Conservation (phyloP, 1,284 basidiomycete genomes). For the Fomitopsis betulina region DNA sequence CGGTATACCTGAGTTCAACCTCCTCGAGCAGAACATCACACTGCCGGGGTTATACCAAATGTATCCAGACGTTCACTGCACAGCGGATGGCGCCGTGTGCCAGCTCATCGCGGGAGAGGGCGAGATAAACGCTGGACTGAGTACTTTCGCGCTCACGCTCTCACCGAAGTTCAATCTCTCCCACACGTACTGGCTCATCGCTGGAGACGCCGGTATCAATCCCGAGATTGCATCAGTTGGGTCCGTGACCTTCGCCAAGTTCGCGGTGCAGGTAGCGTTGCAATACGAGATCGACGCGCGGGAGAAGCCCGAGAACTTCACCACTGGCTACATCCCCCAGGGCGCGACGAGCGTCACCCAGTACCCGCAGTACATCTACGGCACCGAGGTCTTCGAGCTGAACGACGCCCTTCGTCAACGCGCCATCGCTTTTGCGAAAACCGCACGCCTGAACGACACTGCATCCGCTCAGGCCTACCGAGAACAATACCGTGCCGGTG, state of each 20-base stretch:
- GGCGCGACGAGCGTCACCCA: slow-evolving; percentile 30
- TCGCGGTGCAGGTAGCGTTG: slow-evolving; percentile 39
- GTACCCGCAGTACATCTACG: slow-evolving; percentile 34
- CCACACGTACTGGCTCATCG: slow-evolving; percentile 42
- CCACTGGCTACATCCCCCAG: slow-evolving; percentile 37
- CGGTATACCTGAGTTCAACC: slow-evolving; percentile 24
- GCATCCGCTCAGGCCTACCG: slow-evolving; percentile 29
- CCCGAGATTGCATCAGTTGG: slow-evolving; percentile 38
- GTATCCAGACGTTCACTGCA: slow-evolving; percentile 39
- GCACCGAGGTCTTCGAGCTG: slow-evolving; percentile 48
- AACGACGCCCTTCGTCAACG: slow-evolving; percentile 37
- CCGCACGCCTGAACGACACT: slow-evolving; percentile 34
- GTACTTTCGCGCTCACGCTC: slow-evolving; percentile 33
- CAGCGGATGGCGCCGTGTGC: slow-evolving; percentile 33
- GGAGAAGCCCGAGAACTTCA: slow-evolving; percentile 38
- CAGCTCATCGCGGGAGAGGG: slow-evolving; percentile 33
- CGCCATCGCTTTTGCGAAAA: slow-evolving; percentile 29
- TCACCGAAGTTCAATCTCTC: slow-evolving; percentile 36
- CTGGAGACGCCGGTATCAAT: slow-evolving; percentile 43
- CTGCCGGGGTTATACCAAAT: slow-evolving; percentile 39
- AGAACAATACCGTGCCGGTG: slow-evolving; percentile 25
- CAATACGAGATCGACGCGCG: slow-evolving; percentile 44
- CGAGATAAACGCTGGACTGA: slow-evolving; percentile 46
- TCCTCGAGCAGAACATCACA: slow-evolving; percentile 29
- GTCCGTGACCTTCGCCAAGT: slow-evolving; percentile 39